Conservation (phyloP, 2,329 filamentous ascomycete species). For the Incumbomyces delicatus region DNA sequence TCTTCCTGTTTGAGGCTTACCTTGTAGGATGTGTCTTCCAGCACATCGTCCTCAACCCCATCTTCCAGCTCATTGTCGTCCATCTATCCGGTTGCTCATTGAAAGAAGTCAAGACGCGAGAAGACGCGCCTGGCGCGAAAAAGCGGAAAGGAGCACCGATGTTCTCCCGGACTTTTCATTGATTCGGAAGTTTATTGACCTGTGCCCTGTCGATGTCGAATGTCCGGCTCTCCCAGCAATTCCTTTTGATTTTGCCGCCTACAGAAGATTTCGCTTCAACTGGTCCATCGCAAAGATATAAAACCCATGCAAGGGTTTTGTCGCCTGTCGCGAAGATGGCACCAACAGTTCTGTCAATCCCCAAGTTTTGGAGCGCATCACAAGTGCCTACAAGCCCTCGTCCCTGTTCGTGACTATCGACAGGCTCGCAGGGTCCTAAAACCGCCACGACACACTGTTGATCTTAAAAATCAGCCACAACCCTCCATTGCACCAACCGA, state of each 20-base stretch:
- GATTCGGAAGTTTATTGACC: neutral
- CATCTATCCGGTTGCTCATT: neutral
- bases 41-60: neutral
- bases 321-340: constrained; percentile 21
- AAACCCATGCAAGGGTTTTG: constrained; percentile 18
- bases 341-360: constrained; percentile 21
- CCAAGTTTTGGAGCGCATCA: constrained; percentile 18
- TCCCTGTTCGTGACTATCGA: constrained; percentile 14
- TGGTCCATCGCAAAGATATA: no score
- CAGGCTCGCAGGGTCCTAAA: constrained; percentile 12
- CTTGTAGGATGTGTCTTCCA: constrained; percentile 8
- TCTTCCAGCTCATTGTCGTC: constrained; percentile 3
- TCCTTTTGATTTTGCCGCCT: no score
- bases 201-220: neutral
- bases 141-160: constrained; percentile 1
- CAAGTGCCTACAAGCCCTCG: constrained; percentile 16
- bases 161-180: neutral
- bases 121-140: constrained; percentile 3
- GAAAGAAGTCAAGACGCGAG: neutral
- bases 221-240: no score
- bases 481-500: no score
- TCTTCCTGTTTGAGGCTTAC: neutral
- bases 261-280: no score
- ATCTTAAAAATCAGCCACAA: no score
- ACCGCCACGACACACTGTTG: neutral